Evolutionary conservation across 2,329 filamentous ascomycete genomes (phyloP), one percentile per base, ranked within the genome.

Genomic region (Pseudodiploospora longispora): DNA sequence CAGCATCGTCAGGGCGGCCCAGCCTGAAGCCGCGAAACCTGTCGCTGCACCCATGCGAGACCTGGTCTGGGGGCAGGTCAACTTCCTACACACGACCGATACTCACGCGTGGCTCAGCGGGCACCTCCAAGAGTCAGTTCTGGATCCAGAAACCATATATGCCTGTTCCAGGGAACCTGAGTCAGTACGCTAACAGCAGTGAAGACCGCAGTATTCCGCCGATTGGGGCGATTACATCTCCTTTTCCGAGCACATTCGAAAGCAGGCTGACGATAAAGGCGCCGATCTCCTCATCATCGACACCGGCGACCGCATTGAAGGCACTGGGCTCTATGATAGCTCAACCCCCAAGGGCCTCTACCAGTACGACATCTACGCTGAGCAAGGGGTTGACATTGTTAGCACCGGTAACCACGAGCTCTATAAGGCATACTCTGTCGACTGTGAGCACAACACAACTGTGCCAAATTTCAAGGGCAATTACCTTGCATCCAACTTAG

Each of bases 161-260:
- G 19, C 19, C 19, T 19, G 19, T 19, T 19, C 19, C 19, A 19
- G 19, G 19, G 3, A 19, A 19, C 19, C 19, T 19, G 19, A 19
- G 19, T 19, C 19, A 19, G 19, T 19, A 10, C 8, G 10, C 38
- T 42, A 27, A 36, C 41, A 28, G n/a, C 27, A 6, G 10, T 10
- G 29, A 50, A 88, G 85, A 68, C 75, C 88, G 3, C 91, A 93
- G 48, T 98, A 94, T 65, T 90, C 87, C 6, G 91, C 88, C 38
- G 93, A 98, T 64, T 97, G 93, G 89, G 93, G 93, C 47, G 93
- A 98, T 67, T 98, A 97, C 65, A 77, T 97, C 56, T 96, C 91
- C 6, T 96, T 98, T 60, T 80, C 89, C 31, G 73, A 83, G 32
- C 88, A 91, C 59, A 80, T 98, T 73, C 84, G 80, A 44, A 75